phyloP scores from a whole-genome alignment of 2,329 filamentous ascomycete species.

The Aureobasidium mangrovei region DNA sequence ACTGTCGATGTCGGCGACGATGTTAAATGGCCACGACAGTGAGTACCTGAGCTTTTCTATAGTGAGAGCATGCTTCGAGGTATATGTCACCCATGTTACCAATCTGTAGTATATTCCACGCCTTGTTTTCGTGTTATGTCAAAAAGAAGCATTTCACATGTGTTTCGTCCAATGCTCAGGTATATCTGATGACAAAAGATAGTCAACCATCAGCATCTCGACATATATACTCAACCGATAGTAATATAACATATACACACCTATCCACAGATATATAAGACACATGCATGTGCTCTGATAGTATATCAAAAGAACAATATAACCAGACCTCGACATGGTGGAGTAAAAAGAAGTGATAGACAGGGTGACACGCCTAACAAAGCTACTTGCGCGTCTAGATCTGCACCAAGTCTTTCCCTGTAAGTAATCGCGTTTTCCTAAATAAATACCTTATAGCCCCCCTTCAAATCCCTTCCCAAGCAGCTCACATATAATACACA shows the following conservation, averaged over 20 bases:
- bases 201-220: no score
- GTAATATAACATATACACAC: no score
- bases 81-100: no score
- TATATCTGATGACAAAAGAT: no score
- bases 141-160: no score
- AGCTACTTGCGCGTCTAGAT: background rate
- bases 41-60: background rate
- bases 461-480: no score
- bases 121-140: no score
- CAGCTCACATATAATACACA: no score
- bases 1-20: background rate
- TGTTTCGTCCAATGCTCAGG: no score
- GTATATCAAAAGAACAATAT: background rate
- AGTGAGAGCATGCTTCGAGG: no score
- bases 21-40: background rate
- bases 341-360: background rate
- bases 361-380: background rate
- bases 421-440: background rate
- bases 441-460: background rate
- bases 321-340: background rate
- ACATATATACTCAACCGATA: no score
- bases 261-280: background rate
- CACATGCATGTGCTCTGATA: background rate
- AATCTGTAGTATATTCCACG: no score
- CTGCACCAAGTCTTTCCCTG: background rate